Percentiles rank a stretch among this genome's conserved stretches.
phyloP scores from a whole-genome alignment of 192 early-diverging fungal genomes.

The Spizellomyces sp. region DNA sequence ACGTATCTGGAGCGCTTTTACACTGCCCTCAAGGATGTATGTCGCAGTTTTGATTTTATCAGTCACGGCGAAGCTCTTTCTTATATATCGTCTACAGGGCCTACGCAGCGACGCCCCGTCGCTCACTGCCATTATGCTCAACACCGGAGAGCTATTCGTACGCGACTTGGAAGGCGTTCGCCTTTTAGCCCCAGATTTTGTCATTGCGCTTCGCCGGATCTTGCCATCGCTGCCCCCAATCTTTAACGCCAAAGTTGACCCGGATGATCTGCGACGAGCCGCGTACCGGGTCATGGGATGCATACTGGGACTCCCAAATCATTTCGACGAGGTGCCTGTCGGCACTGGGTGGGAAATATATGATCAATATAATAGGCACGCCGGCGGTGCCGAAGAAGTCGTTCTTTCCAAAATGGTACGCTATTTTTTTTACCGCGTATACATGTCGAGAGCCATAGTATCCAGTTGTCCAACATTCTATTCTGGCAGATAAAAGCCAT shows the following conservation, averaged over 20 bases:
- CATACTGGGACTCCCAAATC: constrained; percentile 70
- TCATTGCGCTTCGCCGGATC: constrained; percentile 66
- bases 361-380: constrained; percentile 8
- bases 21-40: constrained; percentile 52
- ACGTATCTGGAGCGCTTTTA: constrained; percentile 79
- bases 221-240: constrained; percentile 47
- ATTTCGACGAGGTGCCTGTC: constrained; percentile 65
- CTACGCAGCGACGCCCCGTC: constrained; percentile 57
- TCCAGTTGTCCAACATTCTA: not conserved
- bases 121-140: constrained; percentile 71
- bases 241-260: constrained; percentile 34
- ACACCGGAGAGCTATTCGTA: constrained; percentile 62
- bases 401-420: not conserved
- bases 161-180: constrained; percentile 71
- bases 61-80: not conserved
- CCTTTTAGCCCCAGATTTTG: constrained; percentile 73
- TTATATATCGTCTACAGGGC: constrained; percentile 34
- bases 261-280: constrained; percentile 71
- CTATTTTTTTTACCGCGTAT: not conserved
- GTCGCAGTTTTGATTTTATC: not conserved
- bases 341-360: constrained; percentile 28
- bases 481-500: constrained; percentile 19
- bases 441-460: not conserved
- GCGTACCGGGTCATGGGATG: constrained; percentile 64
- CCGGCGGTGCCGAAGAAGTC: not conserved